These are phyloP conservation scores for Acanthamoeba lenticulata DNA, from an alignment of 208 protist genomes.

Conservation along the genomic window DNA sequence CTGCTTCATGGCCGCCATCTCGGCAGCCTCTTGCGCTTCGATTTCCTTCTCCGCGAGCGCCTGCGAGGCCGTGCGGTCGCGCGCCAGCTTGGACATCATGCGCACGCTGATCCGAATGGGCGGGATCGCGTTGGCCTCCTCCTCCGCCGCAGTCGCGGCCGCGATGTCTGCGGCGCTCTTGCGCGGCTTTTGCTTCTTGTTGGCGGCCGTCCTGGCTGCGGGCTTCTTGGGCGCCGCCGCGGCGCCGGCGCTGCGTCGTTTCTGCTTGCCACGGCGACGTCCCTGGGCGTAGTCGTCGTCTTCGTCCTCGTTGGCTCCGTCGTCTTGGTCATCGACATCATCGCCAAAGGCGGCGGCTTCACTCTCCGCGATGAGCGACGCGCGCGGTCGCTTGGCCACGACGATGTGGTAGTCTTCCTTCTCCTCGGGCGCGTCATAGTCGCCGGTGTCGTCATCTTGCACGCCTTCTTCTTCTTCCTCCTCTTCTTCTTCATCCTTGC, in stretches of 20 bases:
- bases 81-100: slow-evolving; percentile 2
- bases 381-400: too few relatives aligned
- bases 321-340: background rate
- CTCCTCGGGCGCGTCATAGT: background rate
- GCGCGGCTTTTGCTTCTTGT: background rate
- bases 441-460: background rate
- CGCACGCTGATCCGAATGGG: background rate
- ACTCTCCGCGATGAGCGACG: too few relatives aligned
- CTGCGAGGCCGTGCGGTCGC: background rate
- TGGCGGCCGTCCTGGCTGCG: background rate
- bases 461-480: background rate
- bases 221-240: background rate
- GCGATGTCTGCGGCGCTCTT: background rate
- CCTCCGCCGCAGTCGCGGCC: background rate
- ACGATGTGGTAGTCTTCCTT: too few relatives aligned
- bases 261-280: background rate
- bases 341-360: background rate
- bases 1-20: slow-evolving; percentile 9
- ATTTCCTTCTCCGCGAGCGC: background rate
- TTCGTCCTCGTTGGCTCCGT: background rate
- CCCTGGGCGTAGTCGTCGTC: background rate
- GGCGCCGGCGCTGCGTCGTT: background rate
- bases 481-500: background rate
- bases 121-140: background rate
- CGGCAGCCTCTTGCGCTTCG: background rate